These are phyloP conservation scores for Urtica urens DNA, from an alignment of 306 rosid genomes.

Conservation along the genomic window DNA sequence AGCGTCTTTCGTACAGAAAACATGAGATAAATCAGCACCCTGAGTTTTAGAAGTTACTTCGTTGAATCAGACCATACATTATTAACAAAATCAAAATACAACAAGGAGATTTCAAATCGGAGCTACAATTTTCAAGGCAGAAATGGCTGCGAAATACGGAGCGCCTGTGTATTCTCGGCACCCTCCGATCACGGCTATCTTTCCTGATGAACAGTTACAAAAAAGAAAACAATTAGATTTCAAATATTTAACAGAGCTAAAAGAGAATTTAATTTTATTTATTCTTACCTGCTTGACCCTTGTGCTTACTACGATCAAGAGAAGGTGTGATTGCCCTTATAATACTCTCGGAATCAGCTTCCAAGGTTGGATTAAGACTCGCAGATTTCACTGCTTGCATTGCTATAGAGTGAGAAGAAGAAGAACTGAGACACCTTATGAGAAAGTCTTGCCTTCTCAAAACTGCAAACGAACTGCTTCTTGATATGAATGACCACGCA, in stretches of 20 bases:
- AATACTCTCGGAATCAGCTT: constrained; percentile 57
- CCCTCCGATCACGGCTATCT: constrained; percentile 83
- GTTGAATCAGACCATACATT: constrained; percentile 1
- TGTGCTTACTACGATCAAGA: constrained; percentile 55
- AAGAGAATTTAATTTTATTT: background rate
- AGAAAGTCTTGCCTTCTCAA: constrained; percentile 62
- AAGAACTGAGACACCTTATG: constrained; percentile 52
- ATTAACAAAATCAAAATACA: background rate
- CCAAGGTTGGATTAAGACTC: constrained; percentile 21
- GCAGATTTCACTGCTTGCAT: constrained; percentile 28
- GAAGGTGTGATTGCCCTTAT: constrained; percentile 56
- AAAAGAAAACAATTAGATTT: background rate
- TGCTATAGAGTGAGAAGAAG: constrained; percentile 17
- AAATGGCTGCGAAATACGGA: constrained; percentile 91
- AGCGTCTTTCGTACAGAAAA: constrained; percentile 86
- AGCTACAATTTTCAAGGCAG: constrained; percentile 79
- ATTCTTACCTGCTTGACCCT: constrained; percentile 78
- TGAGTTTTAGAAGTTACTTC: constrained; percentile 10
- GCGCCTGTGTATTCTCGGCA: constrained; percentile 99
- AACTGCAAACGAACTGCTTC: constrained; percentile 35
- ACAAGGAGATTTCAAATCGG: background rate
- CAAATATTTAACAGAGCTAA: background rate
- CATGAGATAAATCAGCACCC: constrained; percentile 96
- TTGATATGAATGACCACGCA: constrained; percentile 31
- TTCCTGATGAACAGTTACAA: constrained; percentile 44